Evolutionary conservation across 352 stramenopile genomes (phyloP), one percentile per base, ranked within the genome.

Genomic region (Pythium rishiriense): DNA sequence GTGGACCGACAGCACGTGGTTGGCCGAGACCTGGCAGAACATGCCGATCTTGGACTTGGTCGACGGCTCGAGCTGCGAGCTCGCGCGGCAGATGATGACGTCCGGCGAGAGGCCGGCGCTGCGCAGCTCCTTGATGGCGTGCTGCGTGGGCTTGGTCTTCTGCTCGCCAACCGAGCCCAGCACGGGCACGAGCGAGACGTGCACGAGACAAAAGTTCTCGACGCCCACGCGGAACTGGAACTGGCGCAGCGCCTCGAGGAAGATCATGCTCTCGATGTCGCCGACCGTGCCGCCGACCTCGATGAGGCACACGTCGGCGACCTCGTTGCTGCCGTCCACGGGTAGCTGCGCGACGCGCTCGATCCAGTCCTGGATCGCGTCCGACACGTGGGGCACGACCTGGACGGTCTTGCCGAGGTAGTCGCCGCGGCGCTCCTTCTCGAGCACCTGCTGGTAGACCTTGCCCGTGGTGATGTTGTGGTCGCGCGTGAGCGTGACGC

Each of bases 101-200:
- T 98, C 93, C 0, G 98, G 97, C 50, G 87, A 93, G 10, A 99
- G 76, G 58, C 98, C 98, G 19, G 98, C 85, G 24, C 81, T 97
- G 33, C 97, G 82, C 52, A 99, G 87, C 82, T 99, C 97, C 69
- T 98, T 98, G 65, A 99, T 98, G 19, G 96, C 97, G 79, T 99
- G 98, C 84, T 99, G 98, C 43, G 98, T 99, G 0, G 98, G 98
- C 84, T 99, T 99, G 19, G 98, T 99, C 85, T 99, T 99, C 84
- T 99, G 97, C 81, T 99, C 98, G 35, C 97, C 96, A 19, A 99
- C 96, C n/a, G 87, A 97, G 3, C 97, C 97, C 29, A 99, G 89
- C 54, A 99, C 95, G 0, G 98, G 98, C 49, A 99, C 97, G 4
- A 99, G 85, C 29, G 88, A 98, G 11, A 99, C 98, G 83, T 99